Evolutionary conservation across 805 yeast species (phyloP).

Genomic region (Torulaspora gathmanii): DNA sequence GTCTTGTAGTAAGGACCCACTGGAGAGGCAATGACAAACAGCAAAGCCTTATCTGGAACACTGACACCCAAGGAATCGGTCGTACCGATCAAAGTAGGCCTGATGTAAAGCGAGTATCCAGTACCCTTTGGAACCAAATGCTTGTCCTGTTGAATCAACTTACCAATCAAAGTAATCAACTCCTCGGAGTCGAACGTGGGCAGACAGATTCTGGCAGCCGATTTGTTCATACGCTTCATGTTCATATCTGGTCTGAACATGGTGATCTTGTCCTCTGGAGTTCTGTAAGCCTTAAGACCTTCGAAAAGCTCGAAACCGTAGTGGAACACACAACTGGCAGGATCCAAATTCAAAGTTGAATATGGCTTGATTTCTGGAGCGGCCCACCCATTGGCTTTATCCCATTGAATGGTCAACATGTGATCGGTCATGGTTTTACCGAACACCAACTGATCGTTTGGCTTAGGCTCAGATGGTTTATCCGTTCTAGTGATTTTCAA

Average conservation of each 20-base stretch:
- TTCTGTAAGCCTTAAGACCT: conserved; percentile 89
- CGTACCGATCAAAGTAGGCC: conserved; percentile 96
- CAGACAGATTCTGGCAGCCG: conserved; percentile 83
- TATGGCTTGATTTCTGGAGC: conserved; percentile 86
- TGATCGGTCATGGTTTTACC: conserved; percentile 80
- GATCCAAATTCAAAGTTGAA: conserved; percentile 71
- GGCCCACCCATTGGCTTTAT: conserved; percentile 72
- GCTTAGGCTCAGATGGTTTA: conserved; percentile 49
- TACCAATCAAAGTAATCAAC: conserved; percentile 67
- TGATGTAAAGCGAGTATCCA: conserved; percentile 87
- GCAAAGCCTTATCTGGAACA: conserved; percentile 72
- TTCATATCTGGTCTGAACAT: conserved; percentile 89
- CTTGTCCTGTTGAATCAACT: conserved; percentile 69
- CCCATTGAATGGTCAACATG: conserved; percentile 86
- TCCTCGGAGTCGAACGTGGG: conserved; percentile 82
- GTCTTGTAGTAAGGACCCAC: conserved; percentile 95
- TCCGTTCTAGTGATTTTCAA: conserved; percentile 45
- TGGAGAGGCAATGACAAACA: conserved; percentile 87
- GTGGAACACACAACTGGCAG: conserved; percentile 87
- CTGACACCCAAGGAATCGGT: conserved; percentile 83
- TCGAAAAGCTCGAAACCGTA: conserved; percentile 93
- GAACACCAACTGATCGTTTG: conserved; percentile 61
- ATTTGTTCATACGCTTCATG: conserved; percentile 84
- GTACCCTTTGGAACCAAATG: conserved; percentile 75
- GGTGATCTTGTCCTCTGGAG: conserved; percentile 58